A percentile compares a stretch with the other conserved stretches of the same genome.
phyloP scores from a whole-genome alignment of 768 basidiomycete species.

The Tephrocybe sp. region DNA sequence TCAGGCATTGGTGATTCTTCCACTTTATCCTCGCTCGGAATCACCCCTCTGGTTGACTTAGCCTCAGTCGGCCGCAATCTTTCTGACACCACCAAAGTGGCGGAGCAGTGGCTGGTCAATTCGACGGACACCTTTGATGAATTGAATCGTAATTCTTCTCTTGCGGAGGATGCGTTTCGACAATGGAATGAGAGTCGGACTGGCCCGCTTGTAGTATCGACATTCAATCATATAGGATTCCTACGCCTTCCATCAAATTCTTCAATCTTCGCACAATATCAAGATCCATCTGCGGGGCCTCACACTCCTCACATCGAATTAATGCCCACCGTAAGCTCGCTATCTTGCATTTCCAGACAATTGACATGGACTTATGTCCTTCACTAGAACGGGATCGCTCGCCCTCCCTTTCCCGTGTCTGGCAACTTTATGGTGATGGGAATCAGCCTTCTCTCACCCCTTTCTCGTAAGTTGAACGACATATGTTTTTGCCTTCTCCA shows the following conservation, averaged over 20 bases:
- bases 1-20: background rate
- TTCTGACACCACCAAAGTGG: conserved; percentile 24
- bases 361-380: background rate
- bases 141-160: conserved; percentile 2
- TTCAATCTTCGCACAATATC: background rate
- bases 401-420: background rate
- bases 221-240: background rate
- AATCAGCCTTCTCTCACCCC: background rate
- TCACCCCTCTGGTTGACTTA: background rate
- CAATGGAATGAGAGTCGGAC: conserved; percentile 3
- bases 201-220: conserved; percentile 15
- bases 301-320: background rate
- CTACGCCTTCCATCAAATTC: background rate
- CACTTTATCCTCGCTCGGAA: background rate
- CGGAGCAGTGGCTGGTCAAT: conserved; percentile 24
- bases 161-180: background rate
- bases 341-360: background rate
- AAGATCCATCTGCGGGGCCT: background rate
- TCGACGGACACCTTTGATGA: conserved; percentile 21
- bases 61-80: conserved; percentile 8
- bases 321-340: background rate
- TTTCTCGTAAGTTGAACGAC: conserved; percentile 15
- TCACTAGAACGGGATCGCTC: conserved; percentile 2
- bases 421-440: background rate
- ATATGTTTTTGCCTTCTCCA: background rate